Evolutionary conservation across 768 basidiomycete genomes (phyloP).

Genomic region (Tulasnella sp.): DNA sequence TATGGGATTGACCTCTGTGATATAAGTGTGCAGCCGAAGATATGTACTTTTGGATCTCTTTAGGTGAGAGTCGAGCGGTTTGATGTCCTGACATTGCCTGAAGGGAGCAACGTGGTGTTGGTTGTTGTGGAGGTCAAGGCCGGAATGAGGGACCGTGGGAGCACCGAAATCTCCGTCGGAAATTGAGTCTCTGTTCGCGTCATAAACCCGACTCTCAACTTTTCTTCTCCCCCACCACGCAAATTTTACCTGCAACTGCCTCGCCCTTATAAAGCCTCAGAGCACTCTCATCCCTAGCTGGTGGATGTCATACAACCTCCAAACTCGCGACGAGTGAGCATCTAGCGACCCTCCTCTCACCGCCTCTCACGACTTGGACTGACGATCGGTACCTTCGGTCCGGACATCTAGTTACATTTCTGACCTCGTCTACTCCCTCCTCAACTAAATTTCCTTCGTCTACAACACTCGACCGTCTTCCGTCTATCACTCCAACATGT

Average conservation of each 20-base stretch:
- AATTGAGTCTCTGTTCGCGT: not conserved
- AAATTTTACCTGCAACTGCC: conserved; percentile 4
- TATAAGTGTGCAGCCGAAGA: not conserved
- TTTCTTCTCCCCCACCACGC: not conserved
- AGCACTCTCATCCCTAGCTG: not conserved
- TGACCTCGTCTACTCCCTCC: conserved; percentile 79
- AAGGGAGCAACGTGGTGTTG: not conserved
- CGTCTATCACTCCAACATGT: not conserved
- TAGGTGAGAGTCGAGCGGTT: not conserved
- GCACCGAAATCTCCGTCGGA: not conserved
- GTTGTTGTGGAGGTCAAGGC: not conserved
- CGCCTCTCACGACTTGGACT: not conserved
- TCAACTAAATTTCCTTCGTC: conserved; percentile 22
- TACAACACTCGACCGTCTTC: conserved; percentile 1
- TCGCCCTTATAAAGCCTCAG: not conserved
- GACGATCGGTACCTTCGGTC: not conserved
- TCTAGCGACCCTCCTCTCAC: not conserved
- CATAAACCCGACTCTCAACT: not conserved
- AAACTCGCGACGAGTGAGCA: conserved; percentile 15
- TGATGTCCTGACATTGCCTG: not conserved
- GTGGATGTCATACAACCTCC: conserved; percentile 10
- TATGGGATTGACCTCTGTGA: not conserved
- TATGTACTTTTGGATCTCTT: not conserved
- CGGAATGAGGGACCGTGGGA: not conserved
- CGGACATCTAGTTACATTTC: conserved; percentile 57